A percentile compares a stretch with the other conserved stretches of the same genome.
These are phyloP conservation scores for Pleurostoma richardsiae DNA, from an alignment of 2,329 filamentous ascomycete genomes.

Conservation along the genomic window DNA sequence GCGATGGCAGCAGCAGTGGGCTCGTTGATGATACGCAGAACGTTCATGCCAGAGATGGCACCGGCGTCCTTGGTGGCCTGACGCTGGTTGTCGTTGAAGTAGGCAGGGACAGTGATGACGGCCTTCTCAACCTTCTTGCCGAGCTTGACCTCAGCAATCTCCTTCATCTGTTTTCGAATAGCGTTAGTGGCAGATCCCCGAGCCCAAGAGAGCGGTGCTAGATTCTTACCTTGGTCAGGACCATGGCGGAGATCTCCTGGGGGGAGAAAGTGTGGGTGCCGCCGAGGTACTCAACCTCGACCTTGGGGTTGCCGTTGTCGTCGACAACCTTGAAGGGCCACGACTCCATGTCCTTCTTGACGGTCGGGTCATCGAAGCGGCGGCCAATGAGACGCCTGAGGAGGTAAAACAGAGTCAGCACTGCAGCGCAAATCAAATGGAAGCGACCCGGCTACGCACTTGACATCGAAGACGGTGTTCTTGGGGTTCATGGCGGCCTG, in stretches of 20 bases:
- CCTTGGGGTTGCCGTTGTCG: slow-evolving; percentile 80
- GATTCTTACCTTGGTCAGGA: slow-evolving; percentile 80
- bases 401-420: slow-evolving; percentile 1
- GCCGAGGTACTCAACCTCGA: slow-evolving; percentile 92
- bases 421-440: neutral
- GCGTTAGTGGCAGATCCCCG: slow-evolving; percentile 2
- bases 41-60: slow-evolving; percentile 94
- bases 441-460: slow-evolving; percentile 53
- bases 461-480: slow-evolving; percentile 99
- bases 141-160: slow-evolving; percentile 96
- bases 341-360: slow-evolving; percentile 98
- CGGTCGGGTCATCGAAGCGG: slow-evolving; percentile 88
- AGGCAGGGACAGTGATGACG: slow-evolving; percentile 96
- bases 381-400: slow-evolving; percentile 92
- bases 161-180: slow-evolving; percentile 75
- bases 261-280: slow-evolving; percentile 95
- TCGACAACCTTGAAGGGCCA: slow-evolving; percentile 99
- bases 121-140: slow-evolving; percentile 99
- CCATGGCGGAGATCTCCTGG: slow-evolving; percentile 99
- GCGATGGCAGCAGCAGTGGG: slow-evolving; percentile 97
- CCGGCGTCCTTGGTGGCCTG: slow-evolving; percentile 99
- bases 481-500: slow-evolving; percentile 98
- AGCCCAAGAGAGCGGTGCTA: neutral
- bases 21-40: slow-evolving; percentile 99
- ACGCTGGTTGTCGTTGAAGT: slow-evolving; percentile 99